phyloP scores from a whole-genome alignment of 345 rosid genomes.

The Salix purpurea region DNA sequence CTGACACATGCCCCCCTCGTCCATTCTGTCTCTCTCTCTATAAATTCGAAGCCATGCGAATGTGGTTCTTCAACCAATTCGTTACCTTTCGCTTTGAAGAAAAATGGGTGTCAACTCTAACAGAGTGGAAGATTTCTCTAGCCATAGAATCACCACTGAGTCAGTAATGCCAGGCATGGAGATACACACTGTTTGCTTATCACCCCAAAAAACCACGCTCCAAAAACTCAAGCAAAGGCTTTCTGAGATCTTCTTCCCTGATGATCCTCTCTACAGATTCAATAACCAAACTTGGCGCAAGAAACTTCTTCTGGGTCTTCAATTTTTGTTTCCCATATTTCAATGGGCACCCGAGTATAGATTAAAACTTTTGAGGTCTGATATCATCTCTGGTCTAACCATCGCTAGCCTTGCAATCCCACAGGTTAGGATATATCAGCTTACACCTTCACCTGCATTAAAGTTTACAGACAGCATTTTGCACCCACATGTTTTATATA shows the following conservation, averaged over 20 bases:
- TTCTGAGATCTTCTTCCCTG: conserved; percentile 84
- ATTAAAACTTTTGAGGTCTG: conserved; percentile 66
- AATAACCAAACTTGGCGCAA: conserved; percentile 61
- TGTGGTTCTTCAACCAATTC: conserved; percentile 14
- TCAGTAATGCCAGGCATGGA: conserved; percentile 30
- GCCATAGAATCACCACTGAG: conserved; percentile 19
- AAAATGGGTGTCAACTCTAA: conserved; percentile 46
- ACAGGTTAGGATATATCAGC: conserved; percentile 59
- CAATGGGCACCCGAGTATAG: conserved; percentile 74
- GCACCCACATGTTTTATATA: not conserved
- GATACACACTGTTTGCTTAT: conserved; percentile 68
- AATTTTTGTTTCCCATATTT: conserved; percentile 70
- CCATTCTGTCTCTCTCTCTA: not conserved
- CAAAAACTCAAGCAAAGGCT: conserved; percentile 59
- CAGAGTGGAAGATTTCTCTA: conserved; percentile 42
- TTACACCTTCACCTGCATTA: not conserved
- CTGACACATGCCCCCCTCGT: conserved; percentile 10
- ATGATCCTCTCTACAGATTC: conserved; percentile 82
- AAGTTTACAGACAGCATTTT: not conserved
- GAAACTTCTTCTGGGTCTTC: conserved; percentile 56
- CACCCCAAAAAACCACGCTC: conserved; percentile 58
- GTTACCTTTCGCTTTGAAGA: not conserved
- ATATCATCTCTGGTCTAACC: conserved; percentile 91
- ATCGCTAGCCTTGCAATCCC: conserved; percentile 99
- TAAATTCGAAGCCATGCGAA: conserved; percentile 23